These are phyloP conservation scores for Verticillium albo-atrum DNA, from an alignment of 2,329 filamentous ascomycete genomes.

Conservation along the genomic window DNA sequence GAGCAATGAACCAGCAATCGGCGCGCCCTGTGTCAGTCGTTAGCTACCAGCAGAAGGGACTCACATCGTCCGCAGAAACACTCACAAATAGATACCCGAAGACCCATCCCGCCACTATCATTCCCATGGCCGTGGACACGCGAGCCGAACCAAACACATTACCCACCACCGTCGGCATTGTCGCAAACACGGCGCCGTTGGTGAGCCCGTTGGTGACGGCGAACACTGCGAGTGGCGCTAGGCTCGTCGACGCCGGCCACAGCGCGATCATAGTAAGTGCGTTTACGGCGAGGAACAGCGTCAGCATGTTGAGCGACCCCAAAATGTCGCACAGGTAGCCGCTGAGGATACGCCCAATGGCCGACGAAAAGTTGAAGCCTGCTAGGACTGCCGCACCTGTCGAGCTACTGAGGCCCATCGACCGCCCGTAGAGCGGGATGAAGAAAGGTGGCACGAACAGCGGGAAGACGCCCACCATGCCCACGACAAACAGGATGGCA, in stretches of 20 bases:
- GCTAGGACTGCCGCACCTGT: conserved; percentile 55
- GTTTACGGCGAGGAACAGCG: conserved; percentile 44
- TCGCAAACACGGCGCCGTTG: conserved; percentile 61
- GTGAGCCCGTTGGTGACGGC: conserved; percentile 55
- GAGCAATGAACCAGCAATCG: conserved; percentile 57
- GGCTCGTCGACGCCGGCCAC: conserved; percentile 53
- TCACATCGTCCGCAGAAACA: conserved; percentile 1
- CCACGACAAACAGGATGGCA: conserved; percentile 45
- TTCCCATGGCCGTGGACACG: conserved; percentile 54
- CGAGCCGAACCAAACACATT: conserved; percentile 53
- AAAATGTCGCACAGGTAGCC: conserved; percentile 50
- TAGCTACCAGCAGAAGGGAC: neutral
- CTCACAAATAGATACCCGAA: conserved; percentile 56
- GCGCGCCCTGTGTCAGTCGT: conserved; percentile 37
- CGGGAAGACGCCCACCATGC: conserved; percentile 54
- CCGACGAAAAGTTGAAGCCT: conserved; percentile 57
- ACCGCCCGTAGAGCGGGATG: conserved; percentile 49
- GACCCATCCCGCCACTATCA: conserved; percentile 57
- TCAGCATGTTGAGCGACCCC: conserved; percentile 51
- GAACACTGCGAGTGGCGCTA: conserved; percentile 51
- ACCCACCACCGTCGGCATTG: conserved; percentile 58
- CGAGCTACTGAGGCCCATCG: conserved; percentile 47
- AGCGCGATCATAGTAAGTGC: conserved; percentile 55
- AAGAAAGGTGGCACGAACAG: conserved; percentile 60
- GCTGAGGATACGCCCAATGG: conserved; percentile 49